Percentiles rank a stretch among this genome's conserved stretches.
phyloP scores from a whole-genome alignment of 352 stramenopile species.

The Phytophthora meadii region DNA sequence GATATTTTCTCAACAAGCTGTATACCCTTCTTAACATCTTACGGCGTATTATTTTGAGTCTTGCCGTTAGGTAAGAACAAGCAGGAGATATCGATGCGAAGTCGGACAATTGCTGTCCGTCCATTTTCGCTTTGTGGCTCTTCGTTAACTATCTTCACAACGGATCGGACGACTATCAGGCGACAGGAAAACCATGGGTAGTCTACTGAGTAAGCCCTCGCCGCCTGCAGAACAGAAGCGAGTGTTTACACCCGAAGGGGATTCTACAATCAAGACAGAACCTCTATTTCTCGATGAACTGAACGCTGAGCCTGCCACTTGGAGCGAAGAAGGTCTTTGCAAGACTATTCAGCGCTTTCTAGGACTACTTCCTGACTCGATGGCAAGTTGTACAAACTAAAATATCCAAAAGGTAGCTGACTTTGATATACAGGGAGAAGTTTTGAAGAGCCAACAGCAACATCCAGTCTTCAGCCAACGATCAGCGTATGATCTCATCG shows the following conservation, averaged over 20 bases:
- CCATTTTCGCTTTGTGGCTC: constrained; percentile 20
- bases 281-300: constrained; percentile 67
- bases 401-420: neutral
- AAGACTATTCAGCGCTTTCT: constrained; percentile 64
- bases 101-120: constrained; percentile 11
- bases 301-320: constrained; percentile 48
- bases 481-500: constrained; percentile 26
- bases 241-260: constrained; percentile 1
- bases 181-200: constrained; percentile 24
- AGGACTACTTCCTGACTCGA: constrained; percentile 62
- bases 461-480: constrained; percentile 40
- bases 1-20: no score
- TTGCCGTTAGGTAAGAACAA: no score
- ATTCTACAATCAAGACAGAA: constrained; percentile 1
- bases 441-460: constrained; percentile 52
- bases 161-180: no score
- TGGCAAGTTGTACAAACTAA: constrained; percentile 21
- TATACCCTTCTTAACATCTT: no score
- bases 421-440: constrained; percentile 28
- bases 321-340: constrained; percentile 63
- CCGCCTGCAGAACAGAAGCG: constrained; percentile 17
- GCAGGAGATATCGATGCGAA: no score
- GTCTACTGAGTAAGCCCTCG: constrained; percentile 13
- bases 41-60: no score
- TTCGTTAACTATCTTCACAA: constrained; percentile 5